A percentile compares a stretch with the other conserved stretches of the same genome.
phyloP scores from a whole-genome alignment of 108 stramenopile species.

The Seminavis robusta region DNA sequence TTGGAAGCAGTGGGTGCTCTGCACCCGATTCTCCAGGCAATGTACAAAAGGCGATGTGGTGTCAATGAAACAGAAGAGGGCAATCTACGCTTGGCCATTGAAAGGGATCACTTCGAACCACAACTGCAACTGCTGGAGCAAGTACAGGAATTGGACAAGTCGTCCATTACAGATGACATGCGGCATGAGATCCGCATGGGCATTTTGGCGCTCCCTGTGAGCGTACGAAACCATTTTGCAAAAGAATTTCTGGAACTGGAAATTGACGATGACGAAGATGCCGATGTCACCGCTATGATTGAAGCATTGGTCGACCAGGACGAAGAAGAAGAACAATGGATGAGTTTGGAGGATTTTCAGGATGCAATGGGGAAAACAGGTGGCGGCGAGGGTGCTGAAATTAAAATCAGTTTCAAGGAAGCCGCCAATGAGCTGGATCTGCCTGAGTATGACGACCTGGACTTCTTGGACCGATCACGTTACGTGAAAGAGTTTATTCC shows the following conservation, averaged over 20 bases:
- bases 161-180: conserved; percentile 18
- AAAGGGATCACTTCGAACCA: conserved; percentile 31
- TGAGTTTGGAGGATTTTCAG: background rate
- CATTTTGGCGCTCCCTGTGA: conserved; percentile 18
- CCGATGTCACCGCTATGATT: background rate
- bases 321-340: background rate
- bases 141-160: conserved; percentile 9
- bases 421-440: conserved; percentile 5
- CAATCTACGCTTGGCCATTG: conserved; percentile 25
- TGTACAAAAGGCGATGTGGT: conserved; percentile 28
- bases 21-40: conserved; percentile 26
- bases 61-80: conserved; percentile 4
- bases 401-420: conserved; percentile 11
- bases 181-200: conserved; percentile 29
- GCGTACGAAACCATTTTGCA: conserved; percentile 4
- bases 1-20: conserved; percentile 16
- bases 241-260: conserved; percentile 13
- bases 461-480: conserved; percentile 53
- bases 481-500: conserved; percentile 55
- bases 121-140: conserved; percentile 39
- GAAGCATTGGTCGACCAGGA: background rate
- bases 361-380: background rate
- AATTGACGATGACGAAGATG: too few species aligned
- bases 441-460: conserved; percentile 44
- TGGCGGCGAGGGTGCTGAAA: background rate